Evolutionary conservation across 441 rosid genomes (phyloP).

Genomic region (Pelargonium australe): DNA sequence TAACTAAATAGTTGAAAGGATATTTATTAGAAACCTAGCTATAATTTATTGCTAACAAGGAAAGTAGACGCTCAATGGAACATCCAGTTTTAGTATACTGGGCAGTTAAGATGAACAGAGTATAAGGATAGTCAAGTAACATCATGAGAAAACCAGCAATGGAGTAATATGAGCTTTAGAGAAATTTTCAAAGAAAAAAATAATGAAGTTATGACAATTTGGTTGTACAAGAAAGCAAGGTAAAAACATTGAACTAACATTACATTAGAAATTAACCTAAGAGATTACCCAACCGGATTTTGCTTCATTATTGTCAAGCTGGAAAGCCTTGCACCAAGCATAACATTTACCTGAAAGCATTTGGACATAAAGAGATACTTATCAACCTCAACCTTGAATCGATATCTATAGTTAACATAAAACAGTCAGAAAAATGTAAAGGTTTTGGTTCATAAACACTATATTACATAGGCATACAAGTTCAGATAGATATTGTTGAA

Average conservation of each 20-base stretch:
- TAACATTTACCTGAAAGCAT: constrained; percentile 41
- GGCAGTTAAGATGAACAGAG: neutral
- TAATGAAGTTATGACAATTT: constrained; percentile 1
- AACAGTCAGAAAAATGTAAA: too few species aligned
- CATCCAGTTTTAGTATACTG: neutral
- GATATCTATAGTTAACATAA: neutral
- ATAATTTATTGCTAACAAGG: neutral
- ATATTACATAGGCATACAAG: neutral
- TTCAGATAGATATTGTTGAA: neutral
- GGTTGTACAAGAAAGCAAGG: neutral
- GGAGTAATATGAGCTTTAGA: neutral
- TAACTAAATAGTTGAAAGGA: neutral
- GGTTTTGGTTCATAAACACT: neutral
- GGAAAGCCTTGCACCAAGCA: constrained; percentile 69
- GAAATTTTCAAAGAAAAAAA: neutral
- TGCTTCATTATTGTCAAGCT: constrained; percentile 80
- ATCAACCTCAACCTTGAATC: neutral
- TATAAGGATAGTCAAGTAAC: neutral
- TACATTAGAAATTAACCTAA: constrained; percentile 23
- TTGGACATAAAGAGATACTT: neutral
- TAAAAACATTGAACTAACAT: constrained; percentile 13
- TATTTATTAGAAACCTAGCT: neutral
- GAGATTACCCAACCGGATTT: constrained; percentile 62
- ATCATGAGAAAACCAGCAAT: neutral
- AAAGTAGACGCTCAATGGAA: neutral